Percentiles rank a stretch among this genome's conserved stretches.
phyloP scores from a whole-genome alignment of 1,284 basidiomycete genomes.

The Trichosporon ovoides region DNA sequence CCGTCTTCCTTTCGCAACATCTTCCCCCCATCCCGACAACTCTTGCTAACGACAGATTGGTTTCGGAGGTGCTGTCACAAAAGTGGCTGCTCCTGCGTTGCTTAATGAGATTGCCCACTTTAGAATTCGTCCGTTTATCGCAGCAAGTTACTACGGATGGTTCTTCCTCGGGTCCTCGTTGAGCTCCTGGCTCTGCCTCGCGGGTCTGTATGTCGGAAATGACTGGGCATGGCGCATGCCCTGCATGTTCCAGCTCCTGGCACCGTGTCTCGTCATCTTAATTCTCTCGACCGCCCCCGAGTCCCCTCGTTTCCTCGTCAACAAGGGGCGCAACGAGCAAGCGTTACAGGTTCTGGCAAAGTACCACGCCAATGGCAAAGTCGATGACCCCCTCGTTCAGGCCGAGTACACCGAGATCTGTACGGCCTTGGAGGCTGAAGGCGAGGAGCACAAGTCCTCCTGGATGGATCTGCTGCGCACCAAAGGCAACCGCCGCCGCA shows the following conservation, averaged over 20 bases:
- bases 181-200: conserved; percentile 25
- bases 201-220: not conserved
- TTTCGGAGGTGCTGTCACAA: conserved; percentile 53
- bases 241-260: conserved; percentile 7
- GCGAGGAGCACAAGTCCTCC: conserved; percentile 14
- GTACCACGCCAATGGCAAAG: conserved; percentile 56
- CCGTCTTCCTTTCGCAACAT: no score
- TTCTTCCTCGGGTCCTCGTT: conserved; percentile 60
- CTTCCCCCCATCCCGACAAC: conserved; percentile 4
- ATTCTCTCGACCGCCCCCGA: conserved; percentile 53
- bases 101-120: conserved; percentile 73
- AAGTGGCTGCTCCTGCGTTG: conserved; percentile 60
- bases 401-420: conserved; percentile 49
- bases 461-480: conserved; percentile 36
- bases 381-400: conserved; percentile 43
- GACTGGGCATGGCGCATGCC: conserved; percentile 8
- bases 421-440: conserved; percentile 41
- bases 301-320: conserved; percentile 63
- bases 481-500: conserved; percentile 48
- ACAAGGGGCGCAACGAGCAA: conserved; percentile 54
- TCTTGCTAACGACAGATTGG: conserved; percentile 59
- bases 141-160: conserved; percentile 69
- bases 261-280: not conserved
- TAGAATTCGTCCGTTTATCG: conserved; percentile 62
- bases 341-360: conserved; percentile 57